Base-by-base conservation (phyloP, 2,329 filamentous ascomycete genomes). In the Pestalotiopsis sp. region DNA sequence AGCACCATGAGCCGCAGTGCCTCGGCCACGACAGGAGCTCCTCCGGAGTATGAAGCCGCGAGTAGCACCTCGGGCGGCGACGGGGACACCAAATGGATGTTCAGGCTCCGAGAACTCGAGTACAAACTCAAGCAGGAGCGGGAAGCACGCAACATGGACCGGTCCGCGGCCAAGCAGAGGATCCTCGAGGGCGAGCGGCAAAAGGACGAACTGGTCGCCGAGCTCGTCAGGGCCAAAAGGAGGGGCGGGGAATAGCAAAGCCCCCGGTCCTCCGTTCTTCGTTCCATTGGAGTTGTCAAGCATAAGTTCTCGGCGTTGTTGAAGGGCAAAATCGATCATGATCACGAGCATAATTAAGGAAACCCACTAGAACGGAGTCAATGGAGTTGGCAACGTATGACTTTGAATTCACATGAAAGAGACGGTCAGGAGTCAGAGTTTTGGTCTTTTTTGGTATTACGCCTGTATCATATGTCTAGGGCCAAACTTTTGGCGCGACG, bases 111-210 rank as follows among this genome's bases (percentile, higher is more conserved):
- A 68, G 95, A 98, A 77, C 84, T 98, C 73, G 96, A 99, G 83
- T 88, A 91, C 72, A 90, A 97, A 74, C 85, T 99, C 20, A 97
- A 97, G 79, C 91, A 93, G 60, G 96, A 99, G 82, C 85, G 96
- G 14, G 96, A 98, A 80, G 94, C 91, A 1, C 85, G 96, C 59
- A 84, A 97, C 66, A 84, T 97, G 68, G 96, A 99, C 81, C 89
- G 96, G 3, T 92, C 88, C 62, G 94, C 94, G 27, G 95, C 95
- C 36, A 85, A 93, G 67, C 92, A 94, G 82, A 85, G 95, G 66
- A 79, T 79, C n/a, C 72, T 75, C 39, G 77, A 79, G 56, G 76
- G 75, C 67, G 77, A 79, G 66, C 66, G 76, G 7, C 77, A 79
- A 65, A 78, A 77, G 49, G 75, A 69, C 27, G 76, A 79, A 69